A percentile compares a stretch with the other conserved stretches of the same genome.
Conservation (phyloP, 2,329 filamentous ascomycete species). For the Aureobasidium sp. region DNA sequence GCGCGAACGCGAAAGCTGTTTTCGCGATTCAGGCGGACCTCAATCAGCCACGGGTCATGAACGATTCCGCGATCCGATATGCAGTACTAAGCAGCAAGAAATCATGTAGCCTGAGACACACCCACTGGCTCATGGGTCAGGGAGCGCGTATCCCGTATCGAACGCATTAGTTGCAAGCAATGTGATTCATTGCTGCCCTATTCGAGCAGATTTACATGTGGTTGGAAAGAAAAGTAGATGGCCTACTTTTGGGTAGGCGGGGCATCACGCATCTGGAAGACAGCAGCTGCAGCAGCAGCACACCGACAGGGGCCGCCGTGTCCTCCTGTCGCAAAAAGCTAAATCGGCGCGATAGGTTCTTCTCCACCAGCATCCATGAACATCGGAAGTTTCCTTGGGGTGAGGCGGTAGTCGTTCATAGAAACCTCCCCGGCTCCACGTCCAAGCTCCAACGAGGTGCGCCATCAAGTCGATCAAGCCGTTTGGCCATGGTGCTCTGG, state of each 20-base stretch:
- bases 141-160: neutral
- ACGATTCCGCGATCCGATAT: neutral
- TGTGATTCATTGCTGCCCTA: neutral
- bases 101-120: neutral
- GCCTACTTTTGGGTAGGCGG: neutral
- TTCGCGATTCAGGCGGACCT: constrained; percentile 10
- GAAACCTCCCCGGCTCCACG: constrained; percentile 8
- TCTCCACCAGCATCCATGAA: constrained; percentile 9
- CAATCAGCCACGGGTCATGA: neutral
- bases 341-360: constrained; percentile 8
- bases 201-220: neutral
- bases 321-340: constrained; percentile 9
- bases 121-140: neutral
- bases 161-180: neutral
- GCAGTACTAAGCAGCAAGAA: neutral
- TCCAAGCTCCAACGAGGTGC: constrained; percentile 7
- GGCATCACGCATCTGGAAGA: neutral
- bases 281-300: constrained; percentile 12
- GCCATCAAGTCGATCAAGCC: constrained; percentile 16
- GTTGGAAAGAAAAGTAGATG: neutral
- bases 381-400: constrained; percentile 4
- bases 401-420: constrained; percentile 1
- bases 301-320: constrained; percentile 8
- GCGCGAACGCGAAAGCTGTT: neutral
- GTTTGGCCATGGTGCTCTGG: constrained; percentile 14